Percentiles rank a stretch among this genome's conserved stretches.
These are phyloP conservation scores for Sedum album DNA, from an alignment of 164 flowering plant species.

Conservation along the genomic window DNA sequence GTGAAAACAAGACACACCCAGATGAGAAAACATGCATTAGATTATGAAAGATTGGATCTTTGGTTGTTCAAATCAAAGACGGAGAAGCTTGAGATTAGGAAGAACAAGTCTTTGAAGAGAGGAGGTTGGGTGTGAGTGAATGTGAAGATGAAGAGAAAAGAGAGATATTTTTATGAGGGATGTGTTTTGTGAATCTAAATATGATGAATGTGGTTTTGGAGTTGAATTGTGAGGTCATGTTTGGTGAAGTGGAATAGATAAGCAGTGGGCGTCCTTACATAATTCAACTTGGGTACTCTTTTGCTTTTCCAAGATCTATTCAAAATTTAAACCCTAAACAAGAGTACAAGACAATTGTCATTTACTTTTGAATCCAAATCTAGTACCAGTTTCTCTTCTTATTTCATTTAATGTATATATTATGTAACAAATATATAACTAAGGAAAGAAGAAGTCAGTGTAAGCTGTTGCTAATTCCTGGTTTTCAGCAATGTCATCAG, in stretches of 20 bases:
- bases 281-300: background rate
- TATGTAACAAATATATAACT: no score
- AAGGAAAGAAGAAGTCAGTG: no score
- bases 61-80: background rate
- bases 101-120: background rate
- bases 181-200: no score
- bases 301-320: background rate
- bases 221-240: constrained; percentile 2
- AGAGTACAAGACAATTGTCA: no score
- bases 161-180: background rate
- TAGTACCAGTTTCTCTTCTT: no score
- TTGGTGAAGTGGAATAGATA: constrained; percentile 1
- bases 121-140: background rate
- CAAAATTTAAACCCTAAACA: no score
- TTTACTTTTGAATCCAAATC: no score
- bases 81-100: background rate
- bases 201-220: no score
- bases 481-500: no score
- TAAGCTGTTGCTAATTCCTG: no score
- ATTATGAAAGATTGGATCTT: background rate
- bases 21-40: background rate
- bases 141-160: background rate
- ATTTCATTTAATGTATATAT: no score
- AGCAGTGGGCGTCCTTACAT: background rate
- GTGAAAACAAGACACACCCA: background rate